Evolutionary conservation across 176 grass and related monocot species (phyloP).

Genomic region (Tuctoria greenei): DNA sequence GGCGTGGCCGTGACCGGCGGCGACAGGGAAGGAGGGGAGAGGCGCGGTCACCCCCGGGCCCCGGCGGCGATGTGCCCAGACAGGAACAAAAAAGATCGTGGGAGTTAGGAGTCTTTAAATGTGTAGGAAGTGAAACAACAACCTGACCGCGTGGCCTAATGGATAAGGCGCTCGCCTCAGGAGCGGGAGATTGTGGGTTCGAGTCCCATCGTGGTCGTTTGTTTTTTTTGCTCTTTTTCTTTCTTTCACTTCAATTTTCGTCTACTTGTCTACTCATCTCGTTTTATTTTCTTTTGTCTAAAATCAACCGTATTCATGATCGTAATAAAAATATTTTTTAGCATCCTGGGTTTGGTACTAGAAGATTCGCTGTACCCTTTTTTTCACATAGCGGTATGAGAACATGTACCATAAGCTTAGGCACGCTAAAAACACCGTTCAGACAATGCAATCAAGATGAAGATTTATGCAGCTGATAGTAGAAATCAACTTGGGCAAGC

Average conservation of each 20-base stretch:
- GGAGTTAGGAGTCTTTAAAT: background rate
- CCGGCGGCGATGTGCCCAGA: background rate
- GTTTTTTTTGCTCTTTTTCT: too few species aligned
- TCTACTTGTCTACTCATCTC: too few species aligned
- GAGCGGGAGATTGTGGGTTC: slow-evolving; percentile 98
- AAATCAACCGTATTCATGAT: background rate
- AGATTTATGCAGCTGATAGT: background rate
- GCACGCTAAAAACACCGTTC: background rate
- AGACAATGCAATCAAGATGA: too few species aligned
- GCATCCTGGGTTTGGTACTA: background rate
- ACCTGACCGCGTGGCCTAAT: slow-evolving; percentile 85
- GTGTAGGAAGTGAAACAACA: too few species aligned
- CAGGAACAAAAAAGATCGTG: background rate
- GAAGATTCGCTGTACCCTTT: background rate
- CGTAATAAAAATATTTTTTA: background rate
- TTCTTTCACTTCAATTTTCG: too few species aligned
- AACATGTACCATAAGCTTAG: background rate
- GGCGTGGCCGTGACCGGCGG: background rate
- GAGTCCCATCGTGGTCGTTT: slow-evolving; percentile 71
- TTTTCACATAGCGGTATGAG: background rate
- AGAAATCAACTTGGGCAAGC: too few species aligned
- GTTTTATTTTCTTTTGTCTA: background rate
- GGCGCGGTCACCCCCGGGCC: slow-evolving; percentile 3
- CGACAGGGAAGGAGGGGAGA: background rate
- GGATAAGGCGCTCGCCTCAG: slow-evolving; percentile 99